These are phyloP conservation scores for Cystobasidiopsis lactophilus DNA, from an alignment of 768 basidiomycete genomes.

Conservation along the genomic window DNA sequence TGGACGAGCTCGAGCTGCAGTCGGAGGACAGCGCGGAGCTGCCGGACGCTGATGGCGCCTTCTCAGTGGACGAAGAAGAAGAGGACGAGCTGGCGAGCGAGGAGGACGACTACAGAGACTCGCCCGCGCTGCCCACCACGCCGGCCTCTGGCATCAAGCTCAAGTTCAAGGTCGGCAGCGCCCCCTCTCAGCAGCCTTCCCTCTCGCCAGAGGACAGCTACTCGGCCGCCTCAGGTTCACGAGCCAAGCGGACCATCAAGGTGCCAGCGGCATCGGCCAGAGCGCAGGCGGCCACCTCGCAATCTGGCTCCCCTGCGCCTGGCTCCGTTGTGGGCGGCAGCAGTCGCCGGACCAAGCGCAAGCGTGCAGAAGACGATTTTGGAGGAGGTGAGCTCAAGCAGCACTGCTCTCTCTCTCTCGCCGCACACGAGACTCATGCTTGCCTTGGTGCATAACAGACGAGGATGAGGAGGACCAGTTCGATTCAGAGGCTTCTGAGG, in stretches of 20 bases:
- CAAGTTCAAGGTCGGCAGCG: background rate
- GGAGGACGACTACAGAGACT: background rate
- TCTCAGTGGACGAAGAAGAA: background rate
- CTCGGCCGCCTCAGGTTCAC: background rate
- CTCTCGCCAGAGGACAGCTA: background rate
- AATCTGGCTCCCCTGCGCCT: too few species aligned
- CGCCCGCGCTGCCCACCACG: background rate
- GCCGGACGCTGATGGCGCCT: background rate
- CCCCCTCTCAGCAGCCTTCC: background rate
- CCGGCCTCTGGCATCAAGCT: background rate
- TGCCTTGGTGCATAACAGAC: background rate
- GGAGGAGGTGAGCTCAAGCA: background rate
- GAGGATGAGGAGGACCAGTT: slow-evolving; percentile 7
- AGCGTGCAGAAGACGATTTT: background rate
- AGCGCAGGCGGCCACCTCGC: background rate
- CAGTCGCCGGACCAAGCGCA: background rate
- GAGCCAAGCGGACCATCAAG: background rate
- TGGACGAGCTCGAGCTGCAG: background rate
- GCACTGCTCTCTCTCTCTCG: background rate
- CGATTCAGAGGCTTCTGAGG: slow-evolving; percentile 1
- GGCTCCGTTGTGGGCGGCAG: too few species aligned
- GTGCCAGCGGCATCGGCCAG: background rate
- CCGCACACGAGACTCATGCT: background rate
- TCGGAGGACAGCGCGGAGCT: background rate
- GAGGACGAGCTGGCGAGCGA: background rate